These are phyloP conservation scores for Hysterium pulicare DNA, from an alignment of 2,329 filamentous ascomycete genomes.

Conservation along the genomic window DNA sequence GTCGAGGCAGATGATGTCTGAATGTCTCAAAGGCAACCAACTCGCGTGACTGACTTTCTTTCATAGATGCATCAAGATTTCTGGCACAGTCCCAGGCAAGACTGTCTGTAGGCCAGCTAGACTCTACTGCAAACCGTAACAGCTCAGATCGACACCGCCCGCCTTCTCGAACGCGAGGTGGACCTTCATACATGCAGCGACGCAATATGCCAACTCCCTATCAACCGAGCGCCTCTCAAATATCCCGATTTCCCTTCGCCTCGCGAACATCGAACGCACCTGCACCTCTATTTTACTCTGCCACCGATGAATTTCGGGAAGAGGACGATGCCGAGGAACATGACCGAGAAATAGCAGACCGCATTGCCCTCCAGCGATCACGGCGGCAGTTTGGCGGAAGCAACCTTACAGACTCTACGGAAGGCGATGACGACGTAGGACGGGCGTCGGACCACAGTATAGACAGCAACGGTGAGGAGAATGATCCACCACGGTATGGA, in stretches of 20 bases:
- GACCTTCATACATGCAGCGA: constrained; percentile 50
- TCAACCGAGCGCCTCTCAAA: constrained; percentile 65
- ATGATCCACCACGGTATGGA: constrained; percentile 37
- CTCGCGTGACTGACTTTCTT: constrained; percentile 42
- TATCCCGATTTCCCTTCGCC: constrained; percentile 74
- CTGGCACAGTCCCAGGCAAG: constrained; percentile 94
- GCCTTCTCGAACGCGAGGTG: constrained; percentile 47
- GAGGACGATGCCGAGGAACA: constrained; percentile 91
- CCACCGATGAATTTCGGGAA: constrained; percentile 84
- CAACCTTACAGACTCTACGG: constrained; percentile 79
- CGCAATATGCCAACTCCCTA: constrained; percentile 68
- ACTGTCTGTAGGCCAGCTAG: constrained; percentile 64
- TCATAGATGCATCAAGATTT: constrained; percentile 88
- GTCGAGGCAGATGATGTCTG: constrained; percentile 24
- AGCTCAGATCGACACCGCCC: constrained; percentile 43
- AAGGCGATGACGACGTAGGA: constrained; percentile 69
- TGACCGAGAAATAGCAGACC: constrained; percentile 87
- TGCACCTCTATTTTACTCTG: constrained; percentile 91
- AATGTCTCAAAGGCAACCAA: constrained; percentile 22
- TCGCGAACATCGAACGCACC: constrained; percentile 73
- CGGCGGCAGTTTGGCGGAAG: constrained; percentile 82
- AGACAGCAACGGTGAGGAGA: constrained; percentile 46
- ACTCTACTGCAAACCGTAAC: constrained; percentile 49
- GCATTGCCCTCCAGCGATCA: constrained; percentile 86
- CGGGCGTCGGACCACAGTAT: constrained; percentile 46